Percentiles rank a stretch among this genome's conserved stretches.
Evolutionary conservation across 345 rosid species (phyloP).

Genomic region (Orychophragmus violaceus): DNA sequence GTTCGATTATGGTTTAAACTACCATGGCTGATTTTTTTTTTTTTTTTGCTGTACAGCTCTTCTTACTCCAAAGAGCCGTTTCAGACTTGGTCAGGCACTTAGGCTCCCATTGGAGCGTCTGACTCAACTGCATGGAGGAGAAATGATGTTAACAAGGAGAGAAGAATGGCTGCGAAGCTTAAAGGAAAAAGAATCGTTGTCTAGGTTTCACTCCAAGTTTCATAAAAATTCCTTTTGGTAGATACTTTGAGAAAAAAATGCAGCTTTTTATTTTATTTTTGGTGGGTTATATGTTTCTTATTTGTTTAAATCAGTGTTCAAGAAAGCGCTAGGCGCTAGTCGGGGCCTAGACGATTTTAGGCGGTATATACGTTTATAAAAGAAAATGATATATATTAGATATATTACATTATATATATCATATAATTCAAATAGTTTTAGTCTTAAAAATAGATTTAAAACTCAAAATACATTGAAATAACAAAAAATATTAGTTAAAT

Average conservation of each 20-base stretch:
- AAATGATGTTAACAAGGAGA: conserved; percentile 49
- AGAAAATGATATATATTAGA: no score
- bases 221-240: conserved; percentile 16
- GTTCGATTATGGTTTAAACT: background rate
- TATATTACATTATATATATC: no score
- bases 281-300: conserved; percentile 15
- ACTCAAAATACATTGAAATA: no score
- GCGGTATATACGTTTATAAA: no score
- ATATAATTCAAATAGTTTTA: no score
- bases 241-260: background rate
- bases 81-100: conserved; percentile 89
- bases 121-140: conserved; percentile 47
- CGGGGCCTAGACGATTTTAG: no score
- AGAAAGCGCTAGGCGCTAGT: no score
- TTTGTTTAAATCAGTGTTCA: no score
- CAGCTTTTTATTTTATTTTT: no score
- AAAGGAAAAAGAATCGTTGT: conserved; percentile 43
- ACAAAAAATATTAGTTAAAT: no score
- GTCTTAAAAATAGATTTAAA: no score
- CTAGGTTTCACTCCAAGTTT: conserved; percentile 23
- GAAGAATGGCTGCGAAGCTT: conserved; percentile 31
- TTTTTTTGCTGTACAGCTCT: conserved; percentile 40
- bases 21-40: background rate
- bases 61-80: conserved; percentile 49
- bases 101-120: conserved; percentile 45